Evolutionary conservation across 345 rosid species (phyloP).

Genomic region (Rhizophora mangle): DNA sequence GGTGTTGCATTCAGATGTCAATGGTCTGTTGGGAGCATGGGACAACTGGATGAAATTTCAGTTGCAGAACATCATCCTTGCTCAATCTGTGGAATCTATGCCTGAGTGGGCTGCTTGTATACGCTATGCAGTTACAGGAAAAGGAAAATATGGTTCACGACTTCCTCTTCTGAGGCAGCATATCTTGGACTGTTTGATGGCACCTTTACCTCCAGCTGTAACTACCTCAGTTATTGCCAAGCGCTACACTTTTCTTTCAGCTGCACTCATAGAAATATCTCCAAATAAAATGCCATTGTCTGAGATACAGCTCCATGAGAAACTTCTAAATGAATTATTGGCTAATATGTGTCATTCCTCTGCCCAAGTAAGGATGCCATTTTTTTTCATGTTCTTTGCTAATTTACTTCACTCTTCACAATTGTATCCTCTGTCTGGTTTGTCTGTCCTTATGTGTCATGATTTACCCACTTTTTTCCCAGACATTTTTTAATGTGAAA

Average conservation of each 20-base stretch:
- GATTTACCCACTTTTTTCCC: neutral
- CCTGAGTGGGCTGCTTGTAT: slow-evolving; percentile 98
- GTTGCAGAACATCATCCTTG: slow-evolving; percentile 74
- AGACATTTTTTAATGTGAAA: slow-evolving; percentile 13
- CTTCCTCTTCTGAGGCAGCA: slow-evolving; percentile 75
- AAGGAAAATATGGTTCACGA: slow-evolving; percentile 83
- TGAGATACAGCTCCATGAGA: slow-evolving; percentile 65
- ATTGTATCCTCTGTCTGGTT: no score
- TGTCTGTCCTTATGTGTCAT: no score
- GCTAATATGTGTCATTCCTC: slow-evolving; percentile 91
- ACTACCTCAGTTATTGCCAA: slow-evolving; percentile 86
- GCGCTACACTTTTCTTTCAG: slow-evolving; percentile 91
- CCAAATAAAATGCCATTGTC: slow-evolving; percentile 79
- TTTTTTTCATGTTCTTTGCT: neutral
- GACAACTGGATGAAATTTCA: slow-evolving; percentile 86
- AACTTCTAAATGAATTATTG: slow-evolving; percentile 75
- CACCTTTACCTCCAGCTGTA: slow-evolving; percentile 74
- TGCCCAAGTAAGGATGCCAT: slow-evolving; percentile 71
- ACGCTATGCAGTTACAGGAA: slow-evolving; percentile 98
- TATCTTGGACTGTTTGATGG: slow-evolving; percentile 74
- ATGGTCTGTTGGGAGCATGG: slow-evolving; percentile 80
- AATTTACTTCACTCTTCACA: neutral
- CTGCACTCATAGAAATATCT: slow-evolving; percentile 83
- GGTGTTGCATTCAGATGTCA: slow-evolving; percentile 78
- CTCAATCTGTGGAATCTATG: slow-evolving; percentile 86